Evolutionary conservation across 441 rosid species (phyloP).

Genomic region (Bocquillonia castaneifolia): DNA sequence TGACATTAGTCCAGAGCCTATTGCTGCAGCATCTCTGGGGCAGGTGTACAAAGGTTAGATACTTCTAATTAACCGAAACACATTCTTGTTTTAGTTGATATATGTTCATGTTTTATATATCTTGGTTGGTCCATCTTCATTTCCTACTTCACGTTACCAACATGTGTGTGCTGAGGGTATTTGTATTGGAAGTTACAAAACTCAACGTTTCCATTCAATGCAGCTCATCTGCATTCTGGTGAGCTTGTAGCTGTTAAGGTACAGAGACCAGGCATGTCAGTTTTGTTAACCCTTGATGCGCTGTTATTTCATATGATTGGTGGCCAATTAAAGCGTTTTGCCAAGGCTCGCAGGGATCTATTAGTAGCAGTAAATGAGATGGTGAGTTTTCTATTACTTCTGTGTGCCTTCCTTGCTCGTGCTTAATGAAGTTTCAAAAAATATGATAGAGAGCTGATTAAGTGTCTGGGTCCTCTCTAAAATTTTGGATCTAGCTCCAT

Average conservation of each 20-base stretch:
- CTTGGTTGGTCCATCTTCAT: background rate
- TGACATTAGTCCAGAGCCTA: conserved; percentile 82
- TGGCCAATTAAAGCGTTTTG: conserved; percentile 90
- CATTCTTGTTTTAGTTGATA: background rate
- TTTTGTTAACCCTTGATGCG: conserved; percentile 85
- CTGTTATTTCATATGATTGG: conserved; percentile 86
- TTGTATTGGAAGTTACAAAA: conserved; percentile 17
- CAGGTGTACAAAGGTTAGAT: conserved; percentile 95
- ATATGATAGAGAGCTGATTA: background rate
- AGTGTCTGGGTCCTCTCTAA: background rate
- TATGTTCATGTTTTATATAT: background rate
- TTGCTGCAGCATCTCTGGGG: conserved; percentile 96
- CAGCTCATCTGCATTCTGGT: conserved; percentile 97
- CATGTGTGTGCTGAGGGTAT: conserved; percentile 7
- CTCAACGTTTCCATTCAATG: conserved; percentile 37
- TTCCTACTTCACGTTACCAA: conserved; percentile 7
- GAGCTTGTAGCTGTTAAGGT: conserved; percentile 98
- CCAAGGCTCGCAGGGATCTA: conserved; percentile 89
- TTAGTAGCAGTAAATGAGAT: conserved; percentile 93
- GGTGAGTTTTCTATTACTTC: conserved; percentile 47
- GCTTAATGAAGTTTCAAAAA: conserved; percentile 6
- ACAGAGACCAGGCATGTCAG: conserved; percentile 92
- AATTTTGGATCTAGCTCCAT: background rate
- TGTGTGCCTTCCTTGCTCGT: conserved; percentile 11
- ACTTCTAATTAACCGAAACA: conserved; percentile 22